phyloP scores from a whole-genome alignment of 2,329 filamentous ascomycete species.

The Aureobasidium sp. region DNA sequence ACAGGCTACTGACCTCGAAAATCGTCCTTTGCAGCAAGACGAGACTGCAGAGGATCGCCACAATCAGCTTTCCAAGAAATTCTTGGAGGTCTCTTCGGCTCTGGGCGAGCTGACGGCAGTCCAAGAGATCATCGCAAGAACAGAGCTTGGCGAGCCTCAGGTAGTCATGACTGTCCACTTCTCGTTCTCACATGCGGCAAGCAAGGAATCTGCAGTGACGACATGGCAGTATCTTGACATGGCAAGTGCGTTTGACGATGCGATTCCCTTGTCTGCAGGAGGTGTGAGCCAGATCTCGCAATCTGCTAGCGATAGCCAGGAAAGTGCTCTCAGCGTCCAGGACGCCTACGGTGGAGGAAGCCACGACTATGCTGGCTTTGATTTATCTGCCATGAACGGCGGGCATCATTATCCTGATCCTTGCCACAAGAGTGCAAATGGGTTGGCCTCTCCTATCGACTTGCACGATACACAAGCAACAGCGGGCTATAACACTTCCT shows the following conservation, averaged over 20 bases:
- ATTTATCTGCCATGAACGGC: constrained; percentile 7
- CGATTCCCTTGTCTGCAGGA: neutral
- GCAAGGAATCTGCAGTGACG: constrained; percentile 25
- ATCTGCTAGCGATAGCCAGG: constrained; percentile 6
- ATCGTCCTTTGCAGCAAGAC: constrained; percentile 17
- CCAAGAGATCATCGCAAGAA: constrained; percentile 34
- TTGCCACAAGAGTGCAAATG: neutral
- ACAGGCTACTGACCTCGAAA: constrained; percentile 18
- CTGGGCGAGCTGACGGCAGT: constrained; percentile 33
- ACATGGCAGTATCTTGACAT: constrained; percentile 26
- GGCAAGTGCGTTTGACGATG: neutral
- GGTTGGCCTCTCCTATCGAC: neutral
- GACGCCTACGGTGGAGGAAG: constrained; percentile 21
- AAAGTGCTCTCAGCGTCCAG: constrained; percentile 22
- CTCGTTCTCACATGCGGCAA: constrained; percentile 29
- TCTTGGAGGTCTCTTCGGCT: constrained; percentile 24
- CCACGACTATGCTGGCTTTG: constrained; percentile 16
- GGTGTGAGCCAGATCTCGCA: constrained; percentile 1
- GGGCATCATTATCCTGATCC: neutral
- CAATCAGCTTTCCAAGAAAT: constrained; percentile 14
- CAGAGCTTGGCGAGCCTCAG: constrained; percentile 21
- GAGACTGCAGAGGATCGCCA: constrained; percentile 16
- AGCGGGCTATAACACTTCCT: neutral
- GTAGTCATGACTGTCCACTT: constrained; percentile 32
- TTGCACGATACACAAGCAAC: constrained; percentile 6